Evolutionary conservation across 2,329 filamentous ascomycete species (phyloP), one percentile per base, ranked within the genome.

Genomic region (Cytospora schulzeri): DNA sequence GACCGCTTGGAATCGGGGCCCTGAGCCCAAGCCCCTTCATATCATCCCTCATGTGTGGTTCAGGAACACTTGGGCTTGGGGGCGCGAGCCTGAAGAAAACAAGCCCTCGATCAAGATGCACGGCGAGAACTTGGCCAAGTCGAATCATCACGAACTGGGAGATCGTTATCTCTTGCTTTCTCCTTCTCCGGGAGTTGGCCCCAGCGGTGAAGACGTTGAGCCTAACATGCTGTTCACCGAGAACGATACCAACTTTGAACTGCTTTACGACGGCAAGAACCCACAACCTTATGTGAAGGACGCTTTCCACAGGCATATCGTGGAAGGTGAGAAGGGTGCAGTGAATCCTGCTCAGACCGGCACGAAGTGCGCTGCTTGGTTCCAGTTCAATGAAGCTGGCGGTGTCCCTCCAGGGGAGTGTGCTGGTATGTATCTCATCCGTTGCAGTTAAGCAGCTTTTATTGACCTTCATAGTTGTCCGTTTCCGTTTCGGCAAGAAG

Each of bases 41-140:
- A 97, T 98, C 72, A 81, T 97, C 52, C 94, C 94, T 11, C 95
- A 98, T 66, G 87, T 97, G 60, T 97, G 93, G 92, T 98, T 97
- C 81, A 88, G 94, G 69, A 98, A 98, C 76, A 97, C 93, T 3
- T 98, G 95, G 95, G 87, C 91, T 48, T 98, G 94, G 94, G 94
- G 93, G 26, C 86, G 90, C 68, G 91, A 97, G 73, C 76, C 87
- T 14, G 80, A 83, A 33, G 86, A 90, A 58, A 88, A 89, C 75
- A 97, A 96, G 78, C 95, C 94, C 0, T 87, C 83, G n/a, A 90
- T 97, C 67, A 81, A 83, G 59, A 83, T 87, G 68, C 79, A 88
- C 29, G 85, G 82, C 28, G 86, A 90, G 31, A 88, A 89, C 56
- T 83, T 89, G 62, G 89, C 88, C 62, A 88, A 91, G 72, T 91